Percentiles rank a stretch among this genome's conserved stretches.
Evolutionary conservation across 805 yeast species (phyloP).

Genomic region (Danielozyma ontarioensis): DNA sequence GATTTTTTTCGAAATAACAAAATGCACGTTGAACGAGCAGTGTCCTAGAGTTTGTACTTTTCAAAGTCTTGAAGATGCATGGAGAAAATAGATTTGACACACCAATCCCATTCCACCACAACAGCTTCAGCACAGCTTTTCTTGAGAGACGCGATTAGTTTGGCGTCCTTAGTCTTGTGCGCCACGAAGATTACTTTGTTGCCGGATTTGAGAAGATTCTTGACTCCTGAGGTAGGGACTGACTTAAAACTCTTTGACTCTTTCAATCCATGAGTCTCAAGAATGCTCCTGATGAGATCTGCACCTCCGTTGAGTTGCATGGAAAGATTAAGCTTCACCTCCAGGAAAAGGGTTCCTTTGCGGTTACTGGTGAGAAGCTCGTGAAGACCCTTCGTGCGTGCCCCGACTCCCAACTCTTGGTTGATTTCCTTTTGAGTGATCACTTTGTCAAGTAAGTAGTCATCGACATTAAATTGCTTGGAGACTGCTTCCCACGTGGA

Average conservation of each 20-base stretch:
- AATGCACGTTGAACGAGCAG: no score
- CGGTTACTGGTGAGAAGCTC: constrained; percentile 9
- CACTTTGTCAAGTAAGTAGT: constrained; percentile 32
- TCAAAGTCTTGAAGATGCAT: constrained; percentile 27
- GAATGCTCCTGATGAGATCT: constrained; percentile 49
- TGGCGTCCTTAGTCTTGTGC: constrained; percentile 33
- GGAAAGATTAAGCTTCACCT: constrained; percentile 50
- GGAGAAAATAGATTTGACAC: constrained; percentile 50
- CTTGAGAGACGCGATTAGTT: constrained; percentile 17
- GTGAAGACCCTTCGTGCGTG: constrained; percentile 11
- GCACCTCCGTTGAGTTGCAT: constrained; percentile 57
- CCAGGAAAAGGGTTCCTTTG: constrained; percentile 40
- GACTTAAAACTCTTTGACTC: constrained; percentile 17
- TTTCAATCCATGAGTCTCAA: constrained; percentile 55
- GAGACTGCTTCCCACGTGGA: constrained; percentile 10
- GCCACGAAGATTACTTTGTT: constrained; percentile 21
- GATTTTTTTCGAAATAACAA: no score
- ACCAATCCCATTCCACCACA: constrained; percentile 62
- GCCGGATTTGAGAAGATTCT: constrained; percentile 10
- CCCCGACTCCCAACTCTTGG: constrained; percentile 18
- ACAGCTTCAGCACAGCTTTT: constrained; percentile 21
- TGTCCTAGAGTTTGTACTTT: no score
- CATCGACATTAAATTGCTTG: constrained; percentile 18
- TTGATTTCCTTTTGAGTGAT: constrained; percentile 26
- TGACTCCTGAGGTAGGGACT: constrained; percentile 11